Conservation (phyloP, 352 stramenopile genomes). For the Phytopythium cucurbitacearum region DNA sequence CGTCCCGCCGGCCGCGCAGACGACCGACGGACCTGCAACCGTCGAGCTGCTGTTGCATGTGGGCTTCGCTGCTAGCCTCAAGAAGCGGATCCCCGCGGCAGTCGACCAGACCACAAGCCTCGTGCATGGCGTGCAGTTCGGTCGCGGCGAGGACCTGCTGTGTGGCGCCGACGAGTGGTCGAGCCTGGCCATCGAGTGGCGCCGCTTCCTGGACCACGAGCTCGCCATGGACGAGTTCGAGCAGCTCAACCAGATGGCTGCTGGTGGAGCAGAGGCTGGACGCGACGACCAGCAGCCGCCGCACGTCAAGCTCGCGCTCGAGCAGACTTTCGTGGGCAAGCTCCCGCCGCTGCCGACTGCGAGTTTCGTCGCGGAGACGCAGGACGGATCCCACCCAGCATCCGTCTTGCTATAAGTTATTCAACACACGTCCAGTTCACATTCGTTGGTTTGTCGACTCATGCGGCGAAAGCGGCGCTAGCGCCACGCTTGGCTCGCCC, state of each 20-base stretch:
- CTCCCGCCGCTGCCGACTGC: conserved; percentile 12
- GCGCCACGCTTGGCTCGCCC: background rate
- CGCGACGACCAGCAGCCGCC: conserved; percentile 8
- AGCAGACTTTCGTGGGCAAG: conserved; percentile 30
- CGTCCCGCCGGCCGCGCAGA: conserved; percentile 48
- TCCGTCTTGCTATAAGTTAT: conserved; percentile 5
- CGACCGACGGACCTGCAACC: conserved; percentile 31
- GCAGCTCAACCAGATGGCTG: conserved; percentile 16
- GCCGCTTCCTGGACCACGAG: conserved; percentile 42
- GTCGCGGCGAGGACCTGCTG: conserved; percentile 35
- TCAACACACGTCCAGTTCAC: background rate
- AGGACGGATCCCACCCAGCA: background rate
- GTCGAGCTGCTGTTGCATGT: conserved; percentile 67
- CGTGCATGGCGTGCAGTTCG: background rate
- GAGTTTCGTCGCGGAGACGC: conserved; percentile 1
- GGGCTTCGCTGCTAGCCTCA: conserved; percentile 58
- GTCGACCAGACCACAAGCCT: background rate
- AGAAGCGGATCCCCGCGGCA: conserved; percentile 11
- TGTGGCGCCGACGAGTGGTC: conserved; percentile 52
- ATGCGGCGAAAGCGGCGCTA: background rate
- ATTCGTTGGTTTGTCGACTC: background rate
- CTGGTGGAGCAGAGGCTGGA: background rate
- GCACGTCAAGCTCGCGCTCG: conserved; percentile 27
- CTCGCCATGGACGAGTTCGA: conserved; percentile 57
- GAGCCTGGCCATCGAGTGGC: conserved; percentile 57